Evolutionary conservation across 331 rosid species (phyloP).

Genomic region (Quercus tomentella): DNA sequence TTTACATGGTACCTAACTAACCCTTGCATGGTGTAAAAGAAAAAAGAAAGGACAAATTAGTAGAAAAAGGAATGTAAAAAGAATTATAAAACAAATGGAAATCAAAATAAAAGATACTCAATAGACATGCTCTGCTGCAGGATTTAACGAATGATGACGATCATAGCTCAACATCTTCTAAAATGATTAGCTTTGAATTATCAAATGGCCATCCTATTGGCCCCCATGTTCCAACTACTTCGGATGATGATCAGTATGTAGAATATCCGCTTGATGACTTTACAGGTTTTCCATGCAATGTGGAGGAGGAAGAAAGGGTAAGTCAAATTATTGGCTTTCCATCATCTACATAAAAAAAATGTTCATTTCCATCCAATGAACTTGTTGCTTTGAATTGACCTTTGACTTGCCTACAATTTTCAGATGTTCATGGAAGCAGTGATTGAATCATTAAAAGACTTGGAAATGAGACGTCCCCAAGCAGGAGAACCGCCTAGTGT

Average conservation of each 20-base stretch:
- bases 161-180: constrained; percentile 53
- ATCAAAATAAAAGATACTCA: background rate
- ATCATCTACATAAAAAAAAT: constrained; percentile 1
- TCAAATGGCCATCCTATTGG: constrained; percentile 68
- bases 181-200: constrained; percentile 91
- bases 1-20: background rate
- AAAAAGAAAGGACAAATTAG: background rate
- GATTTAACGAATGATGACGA: constrained; percentile 41
- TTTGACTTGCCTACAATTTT: constrained; percentile 18
- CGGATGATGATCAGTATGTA: constrained; percentile 79
- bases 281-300: constrained; percentile 78
- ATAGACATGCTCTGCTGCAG: constrained; percentile 34
- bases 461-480: constrained; percentile 40
- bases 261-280: constrained; percentile 87
- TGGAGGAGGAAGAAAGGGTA: constrained; percentile 77
- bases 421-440: constrained; percentile 91
- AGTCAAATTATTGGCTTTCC: constrained; percentile 29
- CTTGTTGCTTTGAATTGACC: background rate
- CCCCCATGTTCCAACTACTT: constrained; percentile 61
- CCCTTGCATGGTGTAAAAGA: background rate
- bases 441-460: constrained; percentile 55
- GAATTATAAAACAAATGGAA: background rate
- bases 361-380: background rate
- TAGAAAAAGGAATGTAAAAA: background rate
- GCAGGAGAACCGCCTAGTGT: constrained; percentile 31